Percentiles rank a stretch among this genome's conserved stretches.
Conservation (phyloP, 805 yeast species). For the Metschnikowia henanensis region DNA sequence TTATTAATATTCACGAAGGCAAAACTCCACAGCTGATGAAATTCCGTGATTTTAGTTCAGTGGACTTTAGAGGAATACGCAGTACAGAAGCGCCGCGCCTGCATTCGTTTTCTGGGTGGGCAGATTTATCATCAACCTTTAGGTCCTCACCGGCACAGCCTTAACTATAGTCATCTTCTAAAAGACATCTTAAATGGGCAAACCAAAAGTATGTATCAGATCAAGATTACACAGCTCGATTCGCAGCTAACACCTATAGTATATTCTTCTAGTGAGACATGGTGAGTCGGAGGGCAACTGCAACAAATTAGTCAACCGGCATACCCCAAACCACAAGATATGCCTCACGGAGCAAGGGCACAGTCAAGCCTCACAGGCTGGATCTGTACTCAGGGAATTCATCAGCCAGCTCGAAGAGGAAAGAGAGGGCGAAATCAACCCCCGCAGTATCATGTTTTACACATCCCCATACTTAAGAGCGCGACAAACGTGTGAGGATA, state of each 20-base stretch:
- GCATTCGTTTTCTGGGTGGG: conserved; percentile 1
- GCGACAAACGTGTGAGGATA: conserved; percentile 76
- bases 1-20: too few species aligned
- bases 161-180: not conserved
- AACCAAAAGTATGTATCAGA: conserved; percentile 30
- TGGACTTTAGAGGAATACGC: conserved; percentile 1
- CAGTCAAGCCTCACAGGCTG: conserved; percentile 60
- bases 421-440: conserved; percentile 12
- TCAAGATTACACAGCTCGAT: not conserved
- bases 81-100: conserved; percentile 3
- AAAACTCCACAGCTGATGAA: too few species aligned
- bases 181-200: conserved; percentile 23
- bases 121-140: not conserved
- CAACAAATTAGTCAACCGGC: conserved; percentile 78
- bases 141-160: not conserved
- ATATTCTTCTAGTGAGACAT: conserved; percentile 81
- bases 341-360: conserved; percentile 73
- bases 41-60: not conserved
- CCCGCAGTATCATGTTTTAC: conserved; percentile 60
- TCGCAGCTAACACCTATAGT: conserved; percentile 30
- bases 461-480: conserved; percentile 88
- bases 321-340: conserved; percentile 78
- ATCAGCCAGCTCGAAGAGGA: conserved; percentile 32
- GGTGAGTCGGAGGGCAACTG: conserved; percentile 93
- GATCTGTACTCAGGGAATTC: conserved; percentile 46